Base-by-base conservation (phyloP, 2,329 filamentous ascomycete genomes). In the Macrophomina tecta region DNA sequence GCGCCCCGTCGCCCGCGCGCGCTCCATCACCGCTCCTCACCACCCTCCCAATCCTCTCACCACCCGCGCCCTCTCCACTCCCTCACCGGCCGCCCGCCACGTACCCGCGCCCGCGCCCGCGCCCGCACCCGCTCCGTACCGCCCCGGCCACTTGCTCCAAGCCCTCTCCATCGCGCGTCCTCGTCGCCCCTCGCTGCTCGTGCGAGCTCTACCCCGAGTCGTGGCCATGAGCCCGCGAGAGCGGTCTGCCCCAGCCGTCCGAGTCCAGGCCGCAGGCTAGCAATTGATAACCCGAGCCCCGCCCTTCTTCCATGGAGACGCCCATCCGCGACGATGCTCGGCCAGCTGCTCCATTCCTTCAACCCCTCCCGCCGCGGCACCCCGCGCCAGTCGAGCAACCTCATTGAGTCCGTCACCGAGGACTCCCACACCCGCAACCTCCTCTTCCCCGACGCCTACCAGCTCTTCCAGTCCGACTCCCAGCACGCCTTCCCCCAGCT, bases 401-500 rank as follows among this genome's bases (percentile, higher is more conserved):
- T 72, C 53, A 74, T 76, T 67, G 77, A 79, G 65, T 79, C 75
- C 64, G 74, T 75, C 65, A 78, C 76, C 32, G 79, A 81, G 67
- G 77, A 80, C 69, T 72, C 73, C 53, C 78, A 81, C 71, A 81
- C 79, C 68, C 74, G 74, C 66, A 74, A 77, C 70, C 75, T 81
- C 67, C 77, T 81, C 63, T 81, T 80, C 67, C 79, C 79, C 58
- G 78, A 80, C 28, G 69, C 76, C 48, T 73, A 69, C 70, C 74
- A 73, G 34, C 74, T 77, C 68, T 72, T 70, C 71, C 75, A 78
- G 68, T 71, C 73, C 52, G 77, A 79, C 12, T 73, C 76, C 68
- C 76, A 78, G 68, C 76, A 61, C 12, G 30, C 38, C 9, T 66
- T 66, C 30, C 51, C 63, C 16, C 56, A 23, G n/a, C 30, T 62